These are phyloP conservation scores for Elsinoe australis DNA, from an alignment of 2,329 filamentous ascomycete genomes.

Conservation along the genomic window DNA sequence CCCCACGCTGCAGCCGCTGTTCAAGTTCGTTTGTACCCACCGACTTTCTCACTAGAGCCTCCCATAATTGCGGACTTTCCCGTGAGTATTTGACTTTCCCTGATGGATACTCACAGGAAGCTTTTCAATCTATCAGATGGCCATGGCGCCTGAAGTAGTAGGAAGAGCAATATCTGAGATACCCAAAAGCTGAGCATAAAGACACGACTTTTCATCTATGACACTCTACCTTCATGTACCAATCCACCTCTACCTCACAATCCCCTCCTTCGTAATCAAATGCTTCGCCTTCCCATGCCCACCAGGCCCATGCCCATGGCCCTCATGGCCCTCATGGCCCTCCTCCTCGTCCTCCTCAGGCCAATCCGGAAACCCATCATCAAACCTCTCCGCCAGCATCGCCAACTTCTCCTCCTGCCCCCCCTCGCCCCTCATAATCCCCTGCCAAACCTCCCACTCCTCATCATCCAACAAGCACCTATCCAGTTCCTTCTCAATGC, in stretches of 20 bases:
- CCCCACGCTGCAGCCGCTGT: too few relatives aligned
- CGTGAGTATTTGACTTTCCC: too few relatives aligned
- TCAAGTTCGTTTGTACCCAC: too few relatives aligned
- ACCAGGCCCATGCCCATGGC: constrained; percentile 21
- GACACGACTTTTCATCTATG: too few relatives aligned
- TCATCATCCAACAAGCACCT: constrained; percentile 53
- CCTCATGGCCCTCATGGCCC: constrained; percentile 18
- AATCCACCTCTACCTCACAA: constrained; percentile 10
- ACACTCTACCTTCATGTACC: too few relatives aligned
- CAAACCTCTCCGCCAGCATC: constrained; percentile 38
- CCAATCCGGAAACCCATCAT: constrained; percentile 29
- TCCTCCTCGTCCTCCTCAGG: constrained; percentile 21
- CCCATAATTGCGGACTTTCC: too few relatives aligned
- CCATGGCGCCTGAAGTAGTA: too few relatives aligned
- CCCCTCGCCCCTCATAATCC: constrained; percentile 30
- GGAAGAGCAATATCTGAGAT: too few relatives aligned
- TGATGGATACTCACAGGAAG: too few relatives aligned
- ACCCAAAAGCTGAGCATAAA: too few relatives aligned
- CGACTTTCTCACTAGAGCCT: too few relatives aligned
- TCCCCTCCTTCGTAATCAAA: constrained; percentile 16
- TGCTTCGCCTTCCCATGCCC: constrained; percentile 13
- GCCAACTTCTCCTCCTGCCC: constrained; percentile 27
- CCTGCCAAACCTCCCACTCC: constrained; percentile 43
- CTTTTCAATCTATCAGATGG: too few relatives aligned
- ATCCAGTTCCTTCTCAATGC: constrained; percentile 50